Base-by-base conservation (phyloP, 495 filamentous ascomycete genomes). In the Usnea hakonensis region DNA sequence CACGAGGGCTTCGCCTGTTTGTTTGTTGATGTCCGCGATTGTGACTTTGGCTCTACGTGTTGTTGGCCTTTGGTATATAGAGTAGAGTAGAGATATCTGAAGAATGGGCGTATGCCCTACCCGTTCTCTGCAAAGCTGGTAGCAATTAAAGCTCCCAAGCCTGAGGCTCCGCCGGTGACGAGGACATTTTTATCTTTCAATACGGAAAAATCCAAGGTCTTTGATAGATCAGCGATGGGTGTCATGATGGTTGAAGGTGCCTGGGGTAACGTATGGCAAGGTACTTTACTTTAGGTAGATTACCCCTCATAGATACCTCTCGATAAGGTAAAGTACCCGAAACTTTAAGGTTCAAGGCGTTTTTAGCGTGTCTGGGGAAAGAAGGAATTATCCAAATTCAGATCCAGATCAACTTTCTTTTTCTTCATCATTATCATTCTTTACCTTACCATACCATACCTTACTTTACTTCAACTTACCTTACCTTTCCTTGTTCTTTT, bases 111-210 rank as follows among this genome's bases (percentile, higher is more conserved):
- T 5, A 5, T 6, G 13, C 0, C 48, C 2, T 52, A 52, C 48
- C 48, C 69, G 19, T 58, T 32, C 36, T 62, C 14, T 21, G 46
- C 64, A 37, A 58, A 53, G 17, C 30, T 26, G 5, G 21, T 37
- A 11, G 67, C 73, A 58, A 73, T 73, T 21, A 61, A 66, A 28
- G 71, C 67, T 57, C 72, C 72, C 35, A 75, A 67, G 41, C 73
- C 72, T 10, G 71, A 75, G 0, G 76, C 73, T 17, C 73, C 77
- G 32, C 77, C 76, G 1, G 78, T 81, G 23, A 77, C 72, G 23
- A 82, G 65, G 50, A 79, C 73, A 7, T 70, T 69, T 62, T 77
- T 79, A 54, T 64, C 67, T 37, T 67, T 68, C 38, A 78, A 61
- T 6, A 58, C 41, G n/a, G 70, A 68, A 33, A 66, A 57, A 55